Conservation (phyloP, 768 basidiomycete species). For the Pisolithus microcarpus region DNA sequence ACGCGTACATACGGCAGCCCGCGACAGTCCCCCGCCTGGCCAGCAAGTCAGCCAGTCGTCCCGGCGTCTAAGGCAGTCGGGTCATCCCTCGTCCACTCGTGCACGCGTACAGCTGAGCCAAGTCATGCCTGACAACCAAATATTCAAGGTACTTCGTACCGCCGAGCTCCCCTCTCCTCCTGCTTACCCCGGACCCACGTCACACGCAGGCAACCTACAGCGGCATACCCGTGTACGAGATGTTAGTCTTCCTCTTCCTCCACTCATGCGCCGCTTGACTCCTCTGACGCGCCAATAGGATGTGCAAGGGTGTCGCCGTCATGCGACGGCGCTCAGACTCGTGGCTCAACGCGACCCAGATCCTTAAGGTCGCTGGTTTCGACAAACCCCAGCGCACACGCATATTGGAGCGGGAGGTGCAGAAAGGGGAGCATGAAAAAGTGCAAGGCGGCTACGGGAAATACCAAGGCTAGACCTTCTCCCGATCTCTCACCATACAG, state of each 20-base stretch:
- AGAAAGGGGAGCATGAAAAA: constrained; percentile 98
- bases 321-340: constrained; percentile 95
- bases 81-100: constrained; percentile 1
- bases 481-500: not conserved
- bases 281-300: constrained; percentile 50
- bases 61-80: constrained; percentile 9
- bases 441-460: constrained; percentile 99
- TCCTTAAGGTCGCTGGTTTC: constrained; percentile 97
- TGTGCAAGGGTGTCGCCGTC: constrained; percentile 92
- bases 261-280: constrained; percentile 26
- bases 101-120: constrained; percentile 6
- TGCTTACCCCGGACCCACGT: constrained; percentile 6
- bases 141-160: constrained; percentile 65
- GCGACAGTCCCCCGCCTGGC: constrained; percentile 6
- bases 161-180: not conserved
- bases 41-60: too few species aligned
- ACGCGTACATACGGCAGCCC: constrained; percentile 26
- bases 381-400: constrained; percentile 98
- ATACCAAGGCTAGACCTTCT: constrained; percentile 77
- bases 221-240: constrained; percentile 88
- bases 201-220: constrained; percentile 75
- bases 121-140: constrained; percentile 74
- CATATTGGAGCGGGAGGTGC: constrained; percentile 94
- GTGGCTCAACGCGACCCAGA: constrained; percentile 99
- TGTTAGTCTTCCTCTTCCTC: constrained; percentile 50